Evolutionary conservation across 441 rosid species (phyloP).

Genomic region (Gossypium gossypioides): DNA sequence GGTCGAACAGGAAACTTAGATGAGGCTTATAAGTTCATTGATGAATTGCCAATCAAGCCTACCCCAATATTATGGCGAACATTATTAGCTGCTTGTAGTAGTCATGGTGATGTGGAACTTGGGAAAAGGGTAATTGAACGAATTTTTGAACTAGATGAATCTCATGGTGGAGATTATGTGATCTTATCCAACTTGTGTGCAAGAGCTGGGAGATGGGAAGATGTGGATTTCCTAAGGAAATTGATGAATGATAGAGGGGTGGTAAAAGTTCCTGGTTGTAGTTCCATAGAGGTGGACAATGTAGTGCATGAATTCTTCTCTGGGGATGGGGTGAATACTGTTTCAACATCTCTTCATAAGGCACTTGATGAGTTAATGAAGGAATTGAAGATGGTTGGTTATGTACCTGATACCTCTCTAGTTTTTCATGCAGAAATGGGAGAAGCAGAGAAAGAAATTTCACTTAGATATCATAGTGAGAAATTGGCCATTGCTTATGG

Average conservation of each 20-base stretch:
- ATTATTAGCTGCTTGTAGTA: constrained; percentile 58
- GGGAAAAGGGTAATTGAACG: constrained; percentile 42
- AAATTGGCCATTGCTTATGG: constrained; percentile 51
- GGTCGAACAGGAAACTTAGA: constrained; percentile 61
- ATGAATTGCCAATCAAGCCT: constrained; percentile 44
- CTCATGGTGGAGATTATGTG: constrained; percentile 74
- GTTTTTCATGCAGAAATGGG: constrained; percentile 44
- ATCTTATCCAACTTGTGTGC: constrained; percentile 66
- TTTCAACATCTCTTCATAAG: constrained; percentile 26
- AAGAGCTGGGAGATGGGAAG: constrained; percentile 57
- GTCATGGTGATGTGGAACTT: constrained; percentile 42
- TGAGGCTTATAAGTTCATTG: constrained; percentile 54
- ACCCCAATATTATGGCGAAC: constrained; percentile 73
- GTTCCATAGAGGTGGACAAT: constrained; percentile 62
- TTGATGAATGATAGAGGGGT: constrained; percentile 47
- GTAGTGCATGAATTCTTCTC: constrained; percentile 76
- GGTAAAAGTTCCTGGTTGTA: constrained; percentile 69
- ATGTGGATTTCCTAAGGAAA: constrained; percentile 45
- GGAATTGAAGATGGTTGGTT: constrained; percentile 52
- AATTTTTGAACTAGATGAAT: constrained; percentile 55
- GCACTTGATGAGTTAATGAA: constrained; percentile 39
- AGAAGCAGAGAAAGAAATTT: constrained; percentile 37
- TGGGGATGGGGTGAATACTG: constrained; percentile 46
- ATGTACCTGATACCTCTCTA: constrained; percentile 49
- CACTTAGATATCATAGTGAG: constrained; percentile 57